Percentiles rank a stretch among this genome's conserved stretches.
phyloP scores from a whole-genome alignment of 2,329 filamentous ascomycete species.

The Pyrenochaeta sp. region DNA sequence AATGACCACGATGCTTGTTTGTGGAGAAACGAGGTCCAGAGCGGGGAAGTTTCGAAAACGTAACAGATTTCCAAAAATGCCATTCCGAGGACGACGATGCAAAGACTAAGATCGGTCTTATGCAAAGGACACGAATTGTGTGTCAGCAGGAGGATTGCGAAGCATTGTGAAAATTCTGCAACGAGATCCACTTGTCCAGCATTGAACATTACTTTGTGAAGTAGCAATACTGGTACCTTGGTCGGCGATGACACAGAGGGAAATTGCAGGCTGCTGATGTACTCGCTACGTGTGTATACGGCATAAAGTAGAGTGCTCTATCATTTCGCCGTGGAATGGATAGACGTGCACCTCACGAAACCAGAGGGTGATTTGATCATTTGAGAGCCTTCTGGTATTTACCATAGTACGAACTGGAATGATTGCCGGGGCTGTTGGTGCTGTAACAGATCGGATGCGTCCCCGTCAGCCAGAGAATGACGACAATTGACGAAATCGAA shows the following conservation, averaged over 20 bases:
- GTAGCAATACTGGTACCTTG: background rate
- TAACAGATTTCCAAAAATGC: slow-evolving; percentile 44
- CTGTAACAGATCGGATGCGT: background rate
- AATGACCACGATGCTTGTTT: slow-evolving; percentile 23
- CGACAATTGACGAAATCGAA: slow-evolving; percentile 13
- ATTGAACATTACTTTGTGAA: background rate
- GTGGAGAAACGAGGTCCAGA: slow-evolving; percentile 37
- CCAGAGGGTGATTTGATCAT: no score
- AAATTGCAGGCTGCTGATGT: background rate
- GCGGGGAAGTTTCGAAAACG: slow-evolving; percentile 49
- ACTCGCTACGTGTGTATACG: background rate
- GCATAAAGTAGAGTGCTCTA: background rate
- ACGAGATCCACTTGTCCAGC: slow-evolving; percentile 20
- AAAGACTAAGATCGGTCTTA: slow-evolving; percentile 24
- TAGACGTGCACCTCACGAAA: no score
- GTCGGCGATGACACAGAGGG: background rate
- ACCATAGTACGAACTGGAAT: background rate
- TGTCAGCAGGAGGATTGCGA: slow-evolving; percentile 23
- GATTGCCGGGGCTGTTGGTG: background rate
- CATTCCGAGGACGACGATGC: slow-evolving; percentile 27
- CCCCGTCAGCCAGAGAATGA: slow-evolving; percentile 6
- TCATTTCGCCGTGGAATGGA: background rate
- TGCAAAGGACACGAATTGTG: slow-evolving; percentile 27
- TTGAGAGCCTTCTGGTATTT: no score
- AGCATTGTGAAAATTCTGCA: slow-evolving; percentile 33